phyloP scores from a whole-genome alignment of 2,329 filamentous ascomycete genomes.

The Pseudopyricularia javanii region DNA sequence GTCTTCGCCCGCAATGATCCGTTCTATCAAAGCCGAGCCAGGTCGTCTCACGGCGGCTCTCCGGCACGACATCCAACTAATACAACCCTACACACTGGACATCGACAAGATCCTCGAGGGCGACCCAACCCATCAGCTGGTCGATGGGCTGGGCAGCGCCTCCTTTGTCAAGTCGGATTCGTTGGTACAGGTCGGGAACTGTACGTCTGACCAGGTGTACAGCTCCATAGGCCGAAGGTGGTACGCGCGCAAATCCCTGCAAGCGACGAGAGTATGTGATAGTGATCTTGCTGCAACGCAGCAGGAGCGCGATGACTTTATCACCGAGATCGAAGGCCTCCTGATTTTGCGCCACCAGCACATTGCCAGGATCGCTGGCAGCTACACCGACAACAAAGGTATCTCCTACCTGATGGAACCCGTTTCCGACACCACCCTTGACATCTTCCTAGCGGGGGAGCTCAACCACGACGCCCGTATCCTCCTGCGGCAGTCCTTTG shows the following conservation, averaged over 20 bases:
- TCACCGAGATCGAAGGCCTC: neutral
- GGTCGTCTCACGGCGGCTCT: neutral
- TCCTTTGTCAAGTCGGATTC: neutral
- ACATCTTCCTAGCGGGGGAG: neutral
- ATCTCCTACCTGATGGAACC: conserved; percentile 1
- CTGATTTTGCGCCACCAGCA: neutral
- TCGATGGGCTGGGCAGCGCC: neutral
- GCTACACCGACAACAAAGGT: neutral
- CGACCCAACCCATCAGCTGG: neutral
- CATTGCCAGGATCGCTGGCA: neutral
- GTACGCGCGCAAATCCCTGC: neutral
- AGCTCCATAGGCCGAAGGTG: neutral
- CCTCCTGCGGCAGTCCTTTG: conserved; percentile 1
- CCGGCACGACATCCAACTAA: neutral
- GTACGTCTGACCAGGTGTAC: conserved; percentile 1
- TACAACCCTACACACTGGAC: neutral
- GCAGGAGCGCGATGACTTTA: neutral
- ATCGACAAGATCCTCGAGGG: neutral
- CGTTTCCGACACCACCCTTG: neutral
- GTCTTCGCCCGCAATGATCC: neutral
- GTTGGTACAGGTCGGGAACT: neutral
- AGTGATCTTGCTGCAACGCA: neutral
- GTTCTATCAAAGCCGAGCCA: neutral
- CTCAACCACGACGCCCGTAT: neutral
- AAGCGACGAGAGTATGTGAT: neutral